Evolutionary conservation across 257 asterid species (phyloP), one percentile per base, ranked within the genome.

Genomic region (Solanum chiquidenum): DNA sequence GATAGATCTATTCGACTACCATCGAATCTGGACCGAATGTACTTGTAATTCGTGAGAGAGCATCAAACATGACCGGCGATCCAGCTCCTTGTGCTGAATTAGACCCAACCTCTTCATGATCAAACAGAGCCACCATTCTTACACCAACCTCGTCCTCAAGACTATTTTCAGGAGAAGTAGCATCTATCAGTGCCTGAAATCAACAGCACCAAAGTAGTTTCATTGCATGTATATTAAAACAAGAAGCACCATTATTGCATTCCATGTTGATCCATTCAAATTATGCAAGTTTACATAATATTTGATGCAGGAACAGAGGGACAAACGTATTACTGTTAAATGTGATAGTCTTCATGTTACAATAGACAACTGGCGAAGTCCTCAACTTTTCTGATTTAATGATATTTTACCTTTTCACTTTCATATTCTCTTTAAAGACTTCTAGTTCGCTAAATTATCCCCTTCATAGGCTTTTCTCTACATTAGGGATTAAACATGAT

Each of bases 61-160:
- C 95, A 91, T 97, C 99, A 88, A 92, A 88, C 93, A 91, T 90
- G 73, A 92, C 98, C 5, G 99, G 99, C 77, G 99, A 97, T 87
- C 99, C 99, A 38, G 98, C 99, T 90, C 99, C 99, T 92, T 97
- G 99, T 44, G 98, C 99, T 25, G 99, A 97, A 88, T 92, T 49
- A 40, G 99, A 97, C 74, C 99, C 99, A 89, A 96, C 94, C 91
- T 97, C 99, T 91, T 96, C 99, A 34, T 97, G 99, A 92, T 97
- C 99, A 89, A 95, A 96, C 91, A 96, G 90, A n/a, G 99, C 95
- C 35, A 97, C 98, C 98, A 96, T 93, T 91, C 98, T 93, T 83
- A 95, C 91, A 83, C 99, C 98, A 35, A 87, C 92, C 92, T 97
- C 99, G 25, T 95, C 94, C 86, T 92, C 89, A 23, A 97, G 98